phyloP scores from a whole-genome alignment of 1,284 basidiomycete genomes.

The Apiotrichum sp. region DNA sequence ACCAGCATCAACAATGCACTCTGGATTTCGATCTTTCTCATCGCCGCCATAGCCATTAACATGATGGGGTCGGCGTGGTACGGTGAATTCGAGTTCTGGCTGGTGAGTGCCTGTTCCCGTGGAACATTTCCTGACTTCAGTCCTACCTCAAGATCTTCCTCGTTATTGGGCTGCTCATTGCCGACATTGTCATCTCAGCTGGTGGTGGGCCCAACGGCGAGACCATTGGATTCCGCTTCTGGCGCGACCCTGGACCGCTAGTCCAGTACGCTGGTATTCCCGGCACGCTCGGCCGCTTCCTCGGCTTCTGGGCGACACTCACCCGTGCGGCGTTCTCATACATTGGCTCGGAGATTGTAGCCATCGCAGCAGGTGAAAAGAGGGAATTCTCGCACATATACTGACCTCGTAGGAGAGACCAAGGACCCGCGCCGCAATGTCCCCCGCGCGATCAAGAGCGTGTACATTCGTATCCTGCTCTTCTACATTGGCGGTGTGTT shows the following conservation, averaged over 20 bases:
- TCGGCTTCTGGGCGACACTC: constrained; percentile 9
- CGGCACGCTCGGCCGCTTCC: constrained; percentile 5
- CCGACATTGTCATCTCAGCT: constrained; percentile 58
- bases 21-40: constrained; percentile 69
- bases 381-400: constrained; percentile 47
- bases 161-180: constrained; percentile 54
- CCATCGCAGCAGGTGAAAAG: constrained; percentile 47
- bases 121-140: neutral
- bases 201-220: constrained; percentile 46
- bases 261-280: constrained; percentile 48
- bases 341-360: constrained; percentile 38
- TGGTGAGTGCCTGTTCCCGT: neutral
- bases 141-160: constrained; percentile 72
- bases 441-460: constrained; percentile 65
- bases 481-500: constrained; percentile 49
- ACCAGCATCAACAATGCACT: constrained; percentile 57
- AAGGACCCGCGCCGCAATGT: constrained; percentile 63
- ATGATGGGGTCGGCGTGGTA: constrained; percentile 17
- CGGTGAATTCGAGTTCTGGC: constrained; percentile 46
- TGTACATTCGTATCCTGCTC: constrained; percentile 64
- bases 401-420: too few relatives aligned
- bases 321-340: constrained; percentile 12
- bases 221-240: constrained; percentile 47
- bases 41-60: constrained; percentile 55
- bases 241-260: constrained; percentile 48